Conservation (phyloP, 768 basidiomycete genomes). For the Mycena haematopus region DNA sequence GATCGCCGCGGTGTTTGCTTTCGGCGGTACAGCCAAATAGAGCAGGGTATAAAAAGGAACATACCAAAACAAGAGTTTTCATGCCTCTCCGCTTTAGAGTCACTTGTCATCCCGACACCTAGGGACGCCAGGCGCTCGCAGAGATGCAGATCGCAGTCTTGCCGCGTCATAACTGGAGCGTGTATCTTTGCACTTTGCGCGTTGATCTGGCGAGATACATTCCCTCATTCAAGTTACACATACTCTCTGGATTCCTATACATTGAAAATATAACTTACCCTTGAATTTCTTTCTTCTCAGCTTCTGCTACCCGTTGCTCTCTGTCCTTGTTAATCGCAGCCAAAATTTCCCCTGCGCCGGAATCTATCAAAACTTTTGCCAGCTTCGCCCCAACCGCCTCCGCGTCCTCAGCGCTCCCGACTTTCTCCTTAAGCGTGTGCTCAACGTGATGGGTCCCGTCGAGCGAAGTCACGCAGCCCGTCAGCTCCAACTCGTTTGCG, state of each 20-base stretch:
- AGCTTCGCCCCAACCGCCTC: slow-evolving; percentile 72
- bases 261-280: slow-evolving; percentile 8
- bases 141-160: slow-evolving; percentile 58
- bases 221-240: not conserved
- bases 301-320: slow-evolving; percentile 51
- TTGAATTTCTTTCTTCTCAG: slow-evolving; percentile 32
- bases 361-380: slow-evolving; percentile 66
- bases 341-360: slow-evolving; percentile 81
- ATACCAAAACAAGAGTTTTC: slow-evolving; percentile 24
- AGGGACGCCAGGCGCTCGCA: slow-evolving; percentile 72
- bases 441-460: slow-evolving; percentile 78
- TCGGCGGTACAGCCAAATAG: not conserved
- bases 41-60: not conserved
- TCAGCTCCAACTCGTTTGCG: slow-evolving; percentile 59
- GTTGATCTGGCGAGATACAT: slow-evolving; percentile 35
- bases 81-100: slow-evolving; percentile 73
- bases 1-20: slow-evolving; percentile 4
- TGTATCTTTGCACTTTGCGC: slow-evolving; percentile 21
- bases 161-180: slow-evolving; percentile 29
- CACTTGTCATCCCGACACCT: slow-evolving; percentile 59
- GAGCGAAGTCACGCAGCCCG: slow-evolving; percentile 85
- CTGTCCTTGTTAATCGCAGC: slow-evolving; percentile 82
- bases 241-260: not conserved
- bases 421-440: slow-evolving; percentile 57
- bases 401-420: slow-evolving; percentile 59